Base-by-base conservation (phyloP, 2,329 filamentous ascomycete genomes). In the Septoria petroselini region DNA sequence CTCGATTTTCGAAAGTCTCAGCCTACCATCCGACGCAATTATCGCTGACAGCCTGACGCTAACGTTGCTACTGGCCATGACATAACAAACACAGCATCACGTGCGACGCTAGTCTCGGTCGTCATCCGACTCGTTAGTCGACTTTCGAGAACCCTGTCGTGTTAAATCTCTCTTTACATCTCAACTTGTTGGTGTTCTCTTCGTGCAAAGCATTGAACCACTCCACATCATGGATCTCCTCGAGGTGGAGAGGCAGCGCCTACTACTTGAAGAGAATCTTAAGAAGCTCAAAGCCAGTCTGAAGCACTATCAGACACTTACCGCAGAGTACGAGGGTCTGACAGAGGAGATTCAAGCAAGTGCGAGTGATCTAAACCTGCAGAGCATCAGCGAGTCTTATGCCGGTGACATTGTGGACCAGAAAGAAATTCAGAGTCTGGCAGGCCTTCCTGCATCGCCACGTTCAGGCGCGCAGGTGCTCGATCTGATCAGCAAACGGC, bases 261-360 rank as follows among this genome's bases (percentile, higher is more conserved):
- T 79, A 58, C 78, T 83, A 53, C 82, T 97, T 6, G 88, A 95
- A 68, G 79, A 82, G 30, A 89, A 85, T 57, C 79, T 95, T 39
- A 72, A 77, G 41, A 82, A 88, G 66, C 79, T 97, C 15, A 81
- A 81, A 48, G 82, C 85, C 62, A 84, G 86, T 5, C 77, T 97
- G 45, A 82, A 83, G 55, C 85, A 95, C 72, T 98, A 91, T 91
- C 86, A 88, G 57, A 84, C 84, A 47, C 94, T 88, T 81, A 91
- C 95, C 67, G 82, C 86, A 40, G 91, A 97, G 68, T 97, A 97
- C 69, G 88, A 95, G 65, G 82, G 84, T 18, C 77, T 97, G 54
- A 90, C 87, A 66, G 88, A 94, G 66, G 88, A 94, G 62, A 79
- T 97, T 23, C 71, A 81, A 44, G 74, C 73, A 3, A 66, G 84